phyloP scores from a whole-genome alignment of 169 alveolate species.

The Amoebophrya sp. region DNA sequence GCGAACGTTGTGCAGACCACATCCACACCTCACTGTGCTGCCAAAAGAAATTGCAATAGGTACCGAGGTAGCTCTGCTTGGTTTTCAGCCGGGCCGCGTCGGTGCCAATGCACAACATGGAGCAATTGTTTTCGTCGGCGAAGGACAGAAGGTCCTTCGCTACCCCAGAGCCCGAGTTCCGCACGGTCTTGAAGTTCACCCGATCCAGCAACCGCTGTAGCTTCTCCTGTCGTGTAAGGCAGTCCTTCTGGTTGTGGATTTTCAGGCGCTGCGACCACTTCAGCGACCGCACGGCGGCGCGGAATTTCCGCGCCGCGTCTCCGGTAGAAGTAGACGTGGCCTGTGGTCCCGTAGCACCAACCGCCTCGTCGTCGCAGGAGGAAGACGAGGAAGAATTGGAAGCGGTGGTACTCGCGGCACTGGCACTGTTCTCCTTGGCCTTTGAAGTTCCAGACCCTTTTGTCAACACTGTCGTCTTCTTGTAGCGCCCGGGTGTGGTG shows the following conservation, averaged over 20 bases:
- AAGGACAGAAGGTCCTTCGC: not conserved
- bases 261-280: not conserved
- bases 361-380: no score
- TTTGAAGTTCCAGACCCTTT: no score
- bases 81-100: not conserved
- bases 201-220: not conserved
- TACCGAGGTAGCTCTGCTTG: not conserved
- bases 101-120: not conserved
- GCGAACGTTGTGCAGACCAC: no score
- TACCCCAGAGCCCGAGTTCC: not conserved
- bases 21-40: no score
- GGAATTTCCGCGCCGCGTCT: not conserved
- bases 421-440: no score
- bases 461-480: no score
- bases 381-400: no score
- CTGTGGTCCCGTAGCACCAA: no score
- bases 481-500: no score
- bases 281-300: not conserved
- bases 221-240: not conserved
- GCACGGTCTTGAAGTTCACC: not conserved
- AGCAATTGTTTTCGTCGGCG: not conserved
- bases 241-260: not conserved
- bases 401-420: no score
- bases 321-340: not conserved
- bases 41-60: no score